Conservation (phyloP, 352 stramenopile species). For the Thraustotheca clavata region DNA sequence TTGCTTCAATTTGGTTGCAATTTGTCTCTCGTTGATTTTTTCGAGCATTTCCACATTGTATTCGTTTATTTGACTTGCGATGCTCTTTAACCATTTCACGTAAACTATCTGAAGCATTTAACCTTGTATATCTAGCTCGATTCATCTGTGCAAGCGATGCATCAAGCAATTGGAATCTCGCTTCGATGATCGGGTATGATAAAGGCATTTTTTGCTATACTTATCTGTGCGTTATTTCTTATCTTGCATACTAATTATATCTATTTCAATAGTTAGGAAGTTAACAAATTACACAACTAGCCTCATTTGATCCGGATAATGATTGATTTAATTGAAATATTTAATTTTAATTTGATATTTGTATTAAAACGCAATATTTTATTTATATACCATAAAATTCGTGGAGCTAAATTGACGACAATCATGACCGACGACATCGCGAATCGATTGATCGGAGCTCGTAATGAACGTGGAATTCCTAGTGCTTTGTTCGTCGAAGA, state of each 20-base stretch:
- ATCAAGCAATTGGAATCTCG: slow-evolving; percentile 18
- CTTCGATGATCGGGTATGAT: slow-evolving; percentile 20
- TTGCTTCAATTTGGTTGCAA: background rate
- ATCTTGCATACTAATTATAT: no score
- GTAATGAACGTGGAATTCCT: slow-evolving; percentile 72
- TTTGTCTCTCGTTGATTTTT: background rate
- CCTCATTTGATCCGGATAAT: no score
- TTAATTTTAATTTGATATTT: background rate
- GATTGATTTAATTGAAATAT: background rate
- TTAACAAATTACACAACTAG: no score
- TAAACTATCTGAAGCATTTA: slow-evolving; percentile 8
- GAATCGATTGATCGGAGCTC: slow-evolving; percentile 64
- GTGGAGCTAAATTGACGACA: background rate
- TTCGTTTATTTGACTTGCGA: background rate
- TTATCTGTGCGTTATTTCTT: no score
- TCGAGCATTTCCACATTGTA: background rate
- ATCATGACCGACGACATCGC: slow-evolving; percentile 28
- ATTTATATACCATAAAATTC: background rate
- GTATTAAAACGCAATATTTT: background rate
- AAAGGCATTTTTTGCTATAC: background rate
- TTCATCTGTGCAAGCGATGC: background rate
- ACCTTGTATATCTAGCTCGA: background rate
- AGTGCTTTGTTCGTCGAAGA: slow-evolving; percentile 66
- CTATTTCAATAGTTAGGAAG: no score
- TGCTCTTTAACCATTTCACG: background rate